These are phyloP conservation scores for Babesia caballi DNA, from an alignment of 169 alveolate genomes.

Conservation along the genomic window DNA sequence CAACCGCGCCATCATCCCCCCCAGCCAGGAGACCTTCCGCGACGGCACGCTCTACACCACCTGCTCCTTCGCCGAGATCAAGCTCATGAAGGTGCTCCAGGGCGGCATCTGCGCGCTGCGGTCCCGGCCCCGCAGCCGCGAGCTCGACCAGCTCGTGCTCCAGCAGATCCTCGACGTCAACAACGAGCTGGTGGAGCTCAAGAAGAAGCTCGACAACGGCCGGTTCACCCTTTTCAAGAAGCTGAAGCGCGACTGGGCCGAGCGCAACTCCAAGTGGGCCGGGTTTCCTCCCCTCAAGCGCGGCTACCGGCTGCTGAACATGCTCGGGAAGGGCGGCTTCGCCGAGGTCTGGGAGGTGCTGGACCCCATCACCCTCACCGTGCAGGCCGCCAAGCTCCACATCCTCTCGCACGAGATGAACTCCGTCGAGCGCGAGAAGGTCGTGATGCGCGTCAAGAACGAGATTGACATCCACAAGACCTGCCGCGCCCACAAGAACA, in stretches of 20 bases:
- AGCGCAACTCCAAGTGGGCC: slow-evolving; percentile 74
- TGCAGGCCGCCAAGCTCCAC: slow-evolving; percentile 87
- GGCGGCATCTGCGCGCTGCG: slow-evolving; percentile 58
- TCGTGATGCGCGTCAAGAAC: slow-evolving; percentile 84
- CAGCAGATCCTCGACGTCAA: slow-evolving; percentile 70
- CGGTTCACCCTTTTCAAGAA: slow-evolving; percentile 73
- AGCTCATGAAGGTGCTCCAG: slow-evolving; percentile 68
- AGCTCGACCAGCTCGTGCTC: slow-evolving; percentile 49
- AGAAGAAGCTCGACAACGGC: slow-evolving; percentile 71
- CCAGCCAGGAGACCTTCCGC: slow-evolving; percentile 77
- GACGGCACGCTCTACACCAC: slow-evolving; percentile 77
- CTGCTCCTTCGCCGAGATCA: slow-evolving; percentile 70
- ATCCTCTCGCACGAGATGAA: slow-evolving; percentile 82
- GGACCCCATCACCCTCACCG: slow-evolving; percentile 83
- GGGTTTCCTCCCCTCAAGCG: slow-evolving; percentile 76
- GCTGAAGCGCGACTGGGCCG: slow-evolving; percentile 72
- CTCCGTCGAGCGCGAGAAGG: slow-evolving; percentile 79
- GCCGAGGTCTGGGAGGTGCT: slow-evolving; percentile 91
- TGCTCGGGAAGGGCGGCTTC: slow-evolving; percentile 89
- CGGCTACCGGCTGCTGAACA: slow-evolving; percentile 78
- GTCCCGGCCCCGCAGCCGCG: slow-evolving; percentile 39
- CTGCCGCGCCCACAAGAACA: slow-evolving; percentile 81
- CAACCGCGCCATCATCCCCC: slow-evolving; percentile 67
- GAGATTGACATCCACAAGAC: slow-evolving; percentile 85
- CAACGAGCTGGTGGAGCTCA: slow-evolving; percentile 67